phyloP scores from a whole-genome alignment of 345 rosid species.

The Hibiscus syriacus region DNA sequence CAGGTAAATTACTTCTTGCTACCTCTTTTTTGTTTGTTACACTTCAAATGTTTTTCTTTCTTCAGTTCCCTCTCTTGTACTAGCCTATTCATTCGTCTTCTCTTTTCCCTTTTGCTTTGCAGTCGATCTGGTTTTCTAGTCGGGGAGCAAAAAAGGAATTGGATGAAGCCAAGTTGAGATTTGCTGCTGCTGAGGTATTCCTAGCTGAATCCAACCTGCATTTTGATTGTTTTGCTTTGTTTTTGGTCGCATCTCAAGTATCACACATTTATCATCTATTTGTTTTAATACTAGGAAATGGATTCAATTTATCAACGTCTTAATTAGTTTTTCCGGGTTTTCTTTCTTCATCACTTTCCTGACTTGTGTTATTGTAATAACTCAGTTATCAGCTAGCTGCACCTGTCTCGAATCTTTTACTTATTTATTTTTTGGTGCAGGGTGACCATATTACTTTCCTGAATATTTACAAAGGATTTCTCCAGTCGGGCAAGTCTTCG shows the following conservation, averaged over 20 bases:
- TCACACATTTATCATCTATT: background rate
- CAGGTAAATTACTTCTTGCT: constrained; percentile 39
- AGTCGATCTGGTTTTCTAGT: constrained; percentile 88
- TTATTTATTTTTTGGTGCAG: constrained; percentile 43
- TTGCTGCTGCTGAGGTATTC: constrained; percentile 93
- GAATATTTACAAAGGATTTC: constrained; percentile 84
- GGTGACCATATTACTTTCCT: constrained; percentile 94
- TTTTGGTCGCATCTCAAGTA: background rate
- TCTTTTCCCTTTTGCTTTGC: constrained; percentile 15
- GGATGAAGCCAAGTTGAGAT: constrained; percentile 88
- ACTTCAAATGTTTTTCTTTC: background rate
- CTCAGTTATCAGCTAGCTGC: background rate
- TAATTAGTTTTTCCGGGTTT: background rate
- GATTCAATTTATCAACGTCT: background rate
- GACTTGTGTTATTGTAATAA: background rate
- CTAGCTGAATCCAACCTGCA: background rate
- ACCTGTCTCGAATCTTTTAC: background rate
- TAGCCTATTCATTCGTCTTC: background rate
- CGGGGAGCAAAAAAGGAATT: constrained; percentile 73
- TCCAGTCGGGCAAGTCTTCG: constrained; percentile 72
- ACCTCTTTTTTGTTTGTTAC: background rate
- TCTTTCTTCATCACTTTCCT: background rate
- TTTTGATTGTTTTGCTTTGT: background rate
- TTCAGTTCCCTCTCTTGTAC: background rate
- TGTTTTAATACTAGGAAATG: background rate